These are phyloP conservation scores for Powellomyces hirtus DNA, from an alignment of 192 early-diverging fungal genomes.

Conservation along the genomic window DNA sequence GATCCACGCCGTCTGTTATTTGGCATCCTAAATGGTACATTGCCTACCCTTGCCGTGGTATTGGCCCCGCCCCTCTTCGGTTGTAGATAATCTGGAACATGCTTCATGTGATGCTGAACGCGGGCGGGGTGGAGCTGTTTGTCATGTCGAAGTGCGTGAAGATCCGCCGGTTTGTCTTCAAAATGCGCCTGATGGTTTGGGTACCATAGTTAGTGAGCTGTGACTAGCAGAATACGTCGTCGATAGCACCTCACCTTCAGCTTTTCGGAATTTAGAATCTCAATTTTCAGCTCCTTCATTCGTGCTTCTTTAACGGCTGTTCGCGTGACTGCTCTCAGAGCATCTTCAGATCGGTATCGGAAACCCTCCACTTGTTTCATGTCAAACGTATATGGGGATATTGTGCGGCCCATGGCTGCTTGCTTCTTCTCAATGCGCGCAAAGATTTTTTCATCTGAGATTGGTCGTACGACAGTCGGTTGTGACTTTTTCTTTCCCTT, in stretches of 20 bases:
- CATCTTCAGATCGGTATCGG: constrained; percentile 85
- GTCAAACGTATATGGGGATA: constrained; percentile 83
- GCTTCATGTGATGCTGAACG: constrained; percentile 86
- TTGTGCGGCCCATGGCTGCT: constrained; percentile 37
- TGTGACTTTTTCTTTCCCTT: constrained; percentile 22
- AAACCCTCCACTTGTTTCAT: constrained; percentile 90
- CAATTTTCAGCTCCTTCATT: constrained; percentile 90
- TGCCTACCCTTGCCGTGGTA: neutral
- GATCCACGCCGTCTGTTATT: constrained; percentile 11
- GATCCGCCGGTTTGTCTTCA: constrained; percentile 92
- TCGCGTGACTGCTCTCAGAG: constrained; percentile 73
- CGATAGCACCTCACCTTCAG: constrained; percentile 81
- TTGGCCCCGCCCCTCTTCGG: constrained; percentile 56
- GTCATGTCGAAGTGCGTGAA: constrained; percentile 90
- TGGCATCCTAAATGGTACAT: constrained; percentile 37
- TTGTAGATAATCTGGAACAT: constrained; percentile 90
- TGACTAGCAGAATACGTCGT: neutral
- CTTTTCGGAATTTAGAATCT: constrained; percentile 94
- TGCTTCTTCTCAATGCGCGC: constrained; percentile 74
- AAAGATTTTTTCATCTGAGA: constrained; percentile 66
- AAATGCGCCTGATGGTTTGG: constrained; percentile 71
- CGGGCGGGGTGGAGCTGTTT: constrained; percentile 77
- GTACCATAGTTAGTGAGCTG: no score
- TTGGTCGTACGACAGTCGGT: neutral
- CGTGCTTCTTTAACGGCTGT: constrained; percentile 83